Base-by-base conservation (phyloP, 345 rosid species). In the Heritiera fomes region DNA sequence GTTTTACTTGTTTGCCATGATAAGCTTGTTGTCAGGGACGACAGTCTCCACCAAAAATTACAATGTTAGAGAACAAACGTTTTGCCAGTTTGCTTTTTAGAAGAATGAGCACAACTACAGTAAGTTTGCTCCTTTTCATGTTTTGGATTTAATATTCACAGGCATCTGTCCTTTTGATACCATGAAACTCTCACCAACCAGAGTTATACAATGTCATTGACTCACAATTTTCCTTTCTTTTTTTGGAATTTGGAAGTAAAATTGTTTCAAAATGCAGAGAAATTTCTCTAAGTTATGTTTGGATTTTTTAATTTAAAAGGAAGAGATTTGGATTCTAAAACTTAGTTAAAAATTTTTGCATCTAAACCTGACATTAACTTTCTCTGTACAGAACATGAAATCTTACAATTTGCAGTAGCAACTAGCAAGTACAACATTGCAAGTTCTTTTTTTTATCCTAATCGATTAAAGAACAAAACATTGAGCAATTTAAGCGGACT, bases 1-100 rank as follows among this genome's bases (percentile, higher is more conserved):
- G 64, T 23, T 50, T 76, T 41, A 43, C 69, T 81, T 76, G 50
- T 60, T 38, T 43, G 47, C 77, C 75, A 70, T 9, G 41, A 38
- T 23, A 46, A 47, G 69, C 38, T 34, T 7, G 34, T 76, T 75
- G 58, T 41, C 73, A 53, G 80, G 18, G 40, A 61, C 38, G 32
- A 46, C 50, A 76, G 46, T 73, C 34, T 73, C 71, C 70, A 32
- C 59, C 14, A 76, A 63, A 55, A 38, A 2, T 11, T 10, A 76
- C 71, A 15, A 34, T 34, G 7, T 67, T 30, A 14, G 18, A 53
- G 17, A 38, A 46, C 46, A 75, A 43, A 45, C 4, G 4, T 49
- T 50, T 71, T 71, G 38, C 59, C 10, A 13, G 56, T 50, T 38
- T n/a, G 32, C n/a, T 32, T 34, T 62, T 8, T 45, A 69, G 65